Evolutionary conservation across 2,329 filamentous ascomycete genomes (phyloP), one percentile per base, ranked within the genome.

Genomic region (Microdochium paspali): DNA sequence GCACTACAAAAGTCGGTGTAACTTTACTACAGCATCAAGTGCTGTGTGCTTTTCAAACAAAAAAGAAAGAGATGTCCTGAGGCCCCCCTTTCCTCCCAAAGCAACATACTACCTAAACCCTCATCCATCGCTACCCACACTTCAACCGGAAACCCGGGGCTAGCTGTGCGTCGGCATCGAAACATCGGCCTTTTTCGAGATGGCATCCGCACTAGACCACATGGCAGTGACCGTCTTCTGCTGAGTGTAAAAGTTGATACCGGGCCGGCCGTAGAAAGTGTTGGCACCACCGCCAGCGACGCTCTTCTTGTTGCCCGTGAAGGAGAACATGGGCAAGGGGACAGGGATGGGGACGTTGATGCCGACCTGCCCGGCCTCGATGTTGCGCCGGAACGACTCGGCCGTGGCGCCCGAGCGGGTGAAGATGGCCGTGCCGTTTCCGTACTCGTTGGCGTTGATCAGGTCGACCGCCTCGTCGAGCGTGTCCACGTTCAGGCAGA

Each of bases 181-280:
- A 10, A 94, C 89, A 59, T 84, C 81, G 15, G 90, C 90, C 77
- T 90, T 91, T 55, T 83, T 86, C 47, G 82, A 84, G 44, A 93
- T 78, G 1, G 89, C 90, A 70, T 96, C 90, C 60, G 90, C 82
- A 51, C 79, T 82, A 61, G 82, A 81, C 93, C 93, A 98, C 64
- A 94, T 70, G 55, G 88, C 85, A 46, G 93, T 98, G 44, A 98
- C 93, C 2, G 93, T 98, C 86, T 98, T 97, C 62, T 87, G 79
- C 71, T 97, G 93, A 3, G 93, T 98, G 69, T 95, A 97, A 65
- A 98, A 98, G 63, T 87, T 84, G 63, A 98, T 69, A 23, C 91
- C 93, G 1, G 90, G 88, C 68, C 87, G 86, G 55, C 93, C 93
- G 69, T 98, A 98, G 66, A 98, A 97, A 15, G 90, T 95, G 70